Conservation (phyloP, 306 rosid species). For the Coriaria nepalensis region DNA sequence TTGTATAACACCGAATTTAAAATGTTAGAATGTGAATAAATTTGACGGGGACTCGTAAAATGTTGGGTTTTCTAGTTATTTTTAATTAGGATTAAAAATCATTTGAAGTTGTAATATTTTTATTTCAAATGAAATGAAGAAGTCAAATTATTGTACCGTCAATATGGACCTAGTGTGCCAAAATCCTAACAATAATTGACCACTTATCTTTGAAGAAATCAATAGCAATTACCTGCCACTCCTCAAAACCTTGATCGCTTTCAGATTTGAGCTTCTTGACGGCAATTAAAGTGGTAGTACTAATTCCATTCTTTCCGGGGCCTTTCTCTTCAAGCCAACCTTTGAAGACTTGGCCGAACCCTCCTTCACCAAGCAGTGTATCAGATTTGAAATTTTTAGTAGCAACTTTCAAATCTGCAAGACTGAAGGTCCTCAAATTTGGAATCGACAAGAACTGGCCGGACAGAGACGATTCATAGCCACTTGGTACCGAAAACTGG, state of each 20-base stretch:
- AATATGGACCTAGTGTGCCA: too few relatives aligned
- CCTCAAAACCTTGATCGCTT: conserved; percentile 78
- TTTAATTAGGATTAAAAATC: too few relatives aligned
- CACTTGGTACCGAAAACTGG: conserved; percentile 41
- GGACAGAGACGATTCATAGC: conserved; percentile 28
- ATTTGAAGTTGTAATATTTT: too few relatives aligned
- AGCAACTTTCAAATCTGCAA: conserved; percentile 62
- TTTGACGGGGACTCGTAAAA: too few relatives aligned
- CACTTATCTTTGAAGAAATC: too few relatives aligned
- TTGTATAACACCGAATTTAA: too few relatives aligned
- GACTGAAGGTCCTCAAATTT: conserved; percentile 54
- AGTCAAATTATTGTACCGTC: too few relatives aligned
- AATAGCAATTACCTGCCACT: conserved; percentile 64
- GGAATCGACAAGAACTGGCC: conserved; percentile 73
- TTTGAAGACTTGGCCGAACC: conserved; percentile 79
- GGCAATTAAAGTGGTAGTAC: conserved; percentile 57
- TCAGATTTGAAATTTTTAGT: conserved; percentile 76
- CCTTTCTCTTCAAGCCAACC: conserved; percentile 82
- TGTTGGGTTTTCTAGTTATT: too few relatives aligned
- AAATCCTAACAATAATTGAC: too few relatives aligned
- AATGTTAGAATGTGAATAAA: too few relatives aligned
- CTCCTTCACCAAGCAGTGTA: conserved; percentile 83
- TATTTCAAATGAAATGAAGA: too few relatives aligned
- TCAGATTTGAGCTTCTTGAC: conserved; percentile 85
- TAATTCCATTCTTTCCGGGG: conserved; percentile 31